Percentiles rank a stretch among this genome's conserved stretches.
Conservation (phyloP, 1,139 yeast species). For the Entelexis sorbosivorans region DNA sequence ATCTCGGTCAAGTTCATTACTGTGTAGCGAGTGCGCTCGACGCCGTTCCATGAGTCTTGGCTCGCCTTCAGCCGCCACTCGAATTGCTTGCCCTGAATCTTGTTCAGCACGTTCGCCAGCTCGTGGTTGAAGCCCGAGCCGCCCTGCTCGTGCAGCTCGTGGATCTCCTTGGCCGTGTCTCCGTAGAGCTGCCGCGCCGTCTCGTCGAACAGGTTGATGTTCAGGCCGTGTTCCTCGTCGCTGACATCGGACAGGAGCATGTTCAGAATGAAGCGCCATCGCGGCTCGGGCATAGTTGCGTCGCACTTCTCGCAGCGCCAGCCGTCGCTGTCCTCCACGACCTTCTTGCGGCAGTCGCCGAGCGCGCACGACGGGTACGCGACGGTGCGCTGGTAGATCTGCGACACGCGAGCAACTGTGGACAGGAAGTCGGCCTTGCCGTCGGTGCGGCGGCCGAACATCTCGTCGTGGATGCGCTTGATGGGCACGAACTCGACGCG, state of each 20-base stretch:
- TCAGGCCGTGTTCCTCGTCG: constrained; percentile 47
- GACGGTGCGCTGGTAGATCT: constrained; percentile 60
- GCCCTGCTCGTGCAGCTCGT: constrained; percentile 34
- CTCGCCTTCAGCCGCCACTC: constrained; percentile 69
- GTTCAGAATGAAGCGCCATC: constrained; percentile 66
- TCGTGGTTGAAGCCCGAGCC: constrained; percentile 41
- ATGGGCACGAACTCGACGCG: not conserved
- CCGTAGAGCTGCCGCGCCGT: constrained; percentile 65
- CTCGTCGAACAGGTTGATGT: constrained; percentile 82
- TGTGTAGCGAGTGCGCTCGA: constrained; percentile 56
- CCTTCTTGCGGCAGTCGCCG: constrained; percentile 67
- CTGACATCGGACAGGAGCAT: constrained; percentile 64
- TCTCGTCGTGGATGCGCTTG: constrained; percentile 39
- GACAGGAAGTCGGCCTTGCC: constrained; percentile 64
- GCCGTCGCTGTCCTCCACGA: constrained; percentile 55
- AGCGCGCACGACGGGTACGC: constrained; percentile 82
- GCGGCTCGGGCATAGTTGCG: constrained; percentile 52
- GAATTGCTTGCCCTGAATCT: constrained; percentile 54
- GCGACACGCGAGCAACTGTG: constrained; percentile 62
- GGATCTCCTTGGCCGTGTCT: constrained; percentile 54
- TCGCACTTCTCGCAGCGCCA: constrained; percentile 97
- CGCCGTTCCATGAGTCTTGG: constrained; percentile 75
- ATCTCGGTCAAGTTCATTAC: constrained; percentile 7
- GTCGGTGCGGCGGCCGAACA: constrained; percentile 46
- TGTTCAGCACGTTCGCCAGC: constrained; percentile 34